Evolutionary conservation across 2,329 filamentous ascomycete species (phyloP), one percentile per base, ranked within the genome.

Genomic region (Diaporthe longicolla): DNA sequence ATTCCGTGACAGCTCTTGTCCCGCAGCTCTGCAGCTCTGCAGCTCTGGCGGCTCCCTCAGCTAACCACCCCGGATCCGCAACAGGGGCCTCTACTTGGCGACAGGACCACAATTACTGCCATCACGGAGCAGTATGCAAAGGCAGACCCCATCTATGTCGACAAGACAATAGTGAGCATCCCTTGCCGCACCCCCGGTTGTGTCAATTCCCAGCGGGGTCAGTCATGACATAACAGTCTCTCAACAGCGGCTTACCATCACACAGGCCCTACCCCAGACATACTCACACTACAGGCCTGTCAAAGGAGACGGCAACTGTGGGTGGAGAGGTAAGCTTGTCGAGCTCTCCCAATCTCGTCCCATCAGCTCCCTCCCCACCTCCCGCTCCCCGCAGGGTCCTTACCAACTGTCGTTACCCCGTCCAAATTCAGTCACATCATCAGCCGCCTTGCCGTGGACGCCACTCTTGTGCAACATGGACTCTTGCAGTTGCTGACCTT

Each of bases 271-370:
- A 71, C 93, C 95, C 9, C 89, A 92, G 79, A 94, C 93, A 73
- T 98, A 97, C 83, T 94, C 94, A 26, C 92, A 95, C 81, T 98
- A 96, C 81, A 94, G 97, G 72, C 93, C 93, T 15, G 91, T 98
- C 82, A 92, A 93, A 83, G 96, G 97, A 70, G 96, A 98, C 84
- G 97, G 97, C 74, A 97, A 97, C 82, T 98, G 97, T 84, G 97
- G 96, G 80, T 98, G 97, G 96, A 91, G 96, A 93, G 97, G 96
- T 98, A 88, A 87, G 92, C 85, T 52, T 37, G 29, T 15, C 10
- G n/a, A 15, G 63, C 21, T 26, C 13, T 52, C 13, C 21, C 43
- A 32, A 40, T 29, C 24, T 43, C 57, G 11, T 32, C 58, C 21
- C 26, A 63, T 43, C 58, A 29, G 9, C n/a, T 45, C 57, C 57